These are phyloP conservation scores for Tylopilus subfusipes DNA, from an alignment of 768 basidiomycete genomes.

Conservation along the genomic window DNA sequence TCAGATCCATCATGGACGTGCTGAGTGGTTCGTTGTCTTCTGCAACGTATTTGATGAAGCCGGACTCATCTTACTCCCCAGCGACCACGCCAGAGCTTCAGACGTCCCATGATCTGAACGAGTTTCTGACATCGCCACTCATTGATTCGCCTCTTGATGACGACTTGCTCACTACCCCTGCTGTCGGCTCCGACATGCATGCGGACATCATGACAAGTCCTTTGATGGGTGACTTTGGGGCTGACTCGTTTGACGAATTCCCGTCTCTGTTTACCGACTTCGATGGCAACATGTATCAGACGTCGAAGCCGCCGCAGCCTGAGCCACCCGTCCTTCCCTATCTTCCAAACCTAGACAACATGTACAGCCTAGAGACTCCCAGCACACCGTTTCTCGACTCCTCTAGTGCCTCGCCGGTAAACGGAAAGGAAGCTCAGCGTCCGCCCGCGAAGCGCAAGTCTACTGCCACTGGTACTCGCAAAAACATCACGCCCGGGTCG, in stretches of 20 bases:
- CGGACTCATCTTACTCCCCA: neutral
- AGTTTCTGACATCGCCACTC: conserved; percentile 46
- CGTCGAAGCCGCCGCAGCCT: conserved; percentile 9
- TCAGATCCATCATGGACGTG: conserved; percentile 39
- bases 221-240: conserved; percentile 34
- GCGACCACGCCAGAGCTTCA: conserved; percentile 39
- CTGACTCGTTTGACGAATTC: conserved; percentile 31
- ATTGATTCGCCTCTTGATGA: conserved; percentile 48
- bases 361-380: conserved; percentile 50
- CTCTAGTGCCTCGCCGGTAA: conserved; percentile 30
- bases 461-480: conserved; percentile 64
- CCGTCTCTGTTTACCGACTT: conserved; percentile 33
- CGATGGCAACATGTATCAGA: conserved; percentile 14
- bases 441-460: conserved; percentile 28
- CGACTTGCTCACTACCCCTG: conserved; percentile 42
- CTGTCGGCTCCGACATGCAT: conserved; percentile 34
- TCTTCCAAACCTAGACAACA: conserved; percentile 30
- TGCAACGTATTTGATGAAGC: rapidly evolving
- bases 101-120: conserved; percentile 36
- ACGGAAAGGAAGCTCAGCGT: conserved; percentile 9
- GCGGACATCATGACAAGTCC: conserved; percentile 44
- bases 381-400: conserved; percentile 46
- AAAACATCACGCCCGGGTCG: conserved; percentile 59
- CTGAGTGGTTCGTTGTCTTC: conserved; percentile 32
- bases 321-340: conserved; percentile 9